Evolutionary conservation across 179 eudicot species (phyloP).

Genomic region (Beta lomatogona): DNA sequence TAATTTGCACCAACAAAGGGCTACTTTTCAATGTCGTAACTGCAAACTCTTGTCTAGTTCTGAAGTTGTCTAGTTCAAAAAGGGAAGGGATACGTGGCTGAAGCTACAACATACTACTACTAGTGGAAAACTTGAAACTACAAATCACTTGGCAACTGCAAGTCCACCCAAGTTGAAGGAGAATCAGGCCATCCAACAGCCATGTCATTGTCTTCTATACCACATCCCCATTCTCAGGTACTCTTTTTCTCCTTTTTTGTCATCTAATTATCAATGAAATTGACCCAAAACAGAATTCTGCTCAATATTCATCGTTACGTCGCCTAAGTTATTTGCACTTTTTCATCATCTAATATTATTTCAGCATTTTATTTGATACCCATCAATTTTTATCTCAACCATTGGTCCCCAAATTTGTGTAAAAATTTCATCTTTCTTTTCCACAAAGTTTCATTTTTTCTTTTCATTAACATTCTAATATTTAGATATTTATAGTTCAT

Average conservation of each 20-base stretch:
- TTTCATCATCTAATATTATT: not conserved
- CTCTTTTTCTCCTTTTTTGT: not conserved
- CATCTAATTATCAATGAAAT: not conserved
- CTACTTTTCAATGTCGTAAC: no score
- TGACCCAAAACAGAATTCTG: not conserved
- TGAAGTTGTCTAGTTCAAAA: no score
- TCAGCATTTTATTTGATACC: not conserved
- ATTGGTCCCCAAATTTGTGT: not conserved
- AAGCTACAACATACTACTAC: not conserved
- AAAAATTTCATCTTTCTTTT: no score
- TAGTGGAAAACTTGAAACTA: not conserved
- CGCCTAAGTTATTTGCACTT: not conserved
- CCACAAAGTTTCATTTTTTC: not conserved
- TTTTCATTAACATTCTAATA: not conserved
- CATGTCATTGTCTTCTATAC: conserved; percentile 24
- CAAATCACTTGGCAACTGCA: not conserved
- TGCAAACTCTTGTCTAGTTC: no score
- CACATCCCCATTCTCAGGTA: not conserved
- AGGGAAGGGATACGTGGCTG: no score
- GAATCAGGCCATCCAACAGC: conserved; percentile 3
- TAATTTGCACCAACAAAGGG: no score
- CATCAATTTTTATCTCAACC: not conserved
- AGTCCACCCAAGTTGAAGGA: not conserved
- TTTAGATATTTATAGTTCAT: not conserved
- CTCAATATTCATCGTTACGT: not conserved